Conservation (phyloP, 1,284 basidiomycete genomes). For the Cutaneotrichosporon cavernicola region DNA sequence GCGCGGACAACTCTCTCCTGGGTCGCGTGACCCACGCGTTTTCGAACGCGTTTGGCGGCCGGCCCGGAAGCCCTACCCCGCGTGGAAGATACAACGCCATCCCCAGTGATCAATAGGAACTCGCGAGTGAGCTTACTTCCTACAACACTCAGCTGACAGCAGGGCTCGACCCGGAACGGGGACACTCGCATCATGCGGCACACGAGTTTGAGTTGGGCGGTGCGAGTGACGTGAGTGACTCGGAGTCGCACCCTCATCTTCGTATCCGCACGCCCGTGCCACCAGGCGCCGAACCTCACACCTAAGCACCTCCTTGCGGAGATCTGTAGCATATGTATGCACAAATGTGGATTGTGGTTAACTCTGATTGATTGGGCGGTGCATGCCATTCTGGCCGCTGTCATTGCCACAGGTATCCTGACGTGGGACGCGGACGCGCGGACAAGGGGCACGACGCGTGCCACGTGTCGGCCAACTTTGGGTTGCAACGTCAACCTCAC, state of each 20-base stretch:
- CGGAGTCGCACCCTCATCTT: background rate
- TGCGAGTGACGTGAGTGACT: conserved; percentile 5
- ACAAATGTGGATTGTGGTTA: conserved; percentile 1
- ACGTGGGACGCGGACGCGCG: no score
- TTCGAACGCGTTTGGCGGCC: conserved; percentile 58
- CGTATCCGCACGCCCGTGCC: conserved; percentile 1
- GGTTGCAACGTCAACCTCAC: no score
- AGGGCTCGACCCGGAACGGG: conserved; percentile 12
- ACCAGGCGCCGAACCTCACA: conserved; percentile 10
- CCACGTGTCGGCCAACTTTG: conserved; percentile 8
- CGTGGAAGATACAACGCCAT: conserved; percentile 60
- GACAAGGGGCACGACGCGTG: conserved; percentile 1
- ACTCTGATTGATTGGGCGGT: background rate
- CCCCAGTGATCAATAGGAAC: conserved; percentile 64
- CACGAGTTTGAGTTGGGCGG: conserved; percentile 6
- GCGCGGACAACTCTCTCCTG: conserved; percentile 39
- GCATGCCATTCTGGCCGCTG: background rate
- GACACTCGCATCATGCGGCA: conserved; percentile 3
- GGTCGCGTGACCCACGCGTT: conserved; percentile 56
- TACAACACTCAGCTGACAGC: background rate
- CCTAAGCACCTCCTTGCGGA: conserved; percentile 2
- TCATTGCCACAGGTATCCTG: no score
- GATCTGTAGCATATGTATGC: conserved; percentile 14
- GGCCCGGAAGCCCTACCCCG: conserved; percentile 35
- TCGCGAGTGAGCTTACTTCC: conserved; percentile 56